Percentiles rank a stretch among this genome's conserved stretches.
phyloP scores from a whole-genome alignment of 139 green algal species.

The Tetradesmus obliquus region DNA sequence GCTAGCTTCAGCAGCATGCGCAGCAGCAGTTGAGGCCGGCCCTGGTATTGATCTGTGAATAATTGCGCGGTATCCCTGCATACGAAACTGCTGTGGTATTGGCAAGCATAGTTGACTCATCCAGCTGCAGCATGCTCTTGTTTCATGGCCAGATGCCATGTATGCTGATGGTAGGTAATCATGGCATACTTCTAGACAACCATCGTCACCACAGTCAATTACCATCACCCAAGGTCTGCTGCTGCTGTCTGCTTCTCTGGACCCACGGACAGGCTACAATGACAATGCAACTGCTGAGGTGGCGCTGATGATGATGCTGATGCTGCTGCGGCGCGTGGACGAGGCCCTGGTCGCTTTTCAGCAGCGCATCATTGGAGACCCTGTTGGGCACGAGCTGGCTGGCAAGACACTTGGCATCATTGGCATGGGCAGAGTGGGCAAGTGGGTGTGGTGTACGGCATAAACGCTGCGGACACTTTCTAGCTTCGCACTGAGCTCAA shows the following conservation, averaged over 20 bases:
- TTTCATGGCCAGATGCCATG: too few species aligned
- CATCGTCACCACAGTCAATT: too few species aligned
- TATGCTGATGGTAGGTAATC: too few species aligned
- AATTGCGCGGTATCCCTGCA: too few species aligned
- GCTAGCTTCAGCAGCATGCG: background rate
- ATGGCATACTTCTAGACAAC: too few species aligned
- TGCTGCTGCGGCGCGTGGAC: slow-evolving; percentile 59
- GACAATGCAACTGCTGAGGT: slow-evolving; percentile 39
- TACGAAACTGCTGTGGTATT: too few species aligned
- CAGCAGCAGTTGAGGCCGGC: background rate
- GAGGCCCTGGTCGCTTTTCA: slow-evolving; percentile 52
- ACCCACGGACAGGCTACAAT: slow-evolving; percentile 31
- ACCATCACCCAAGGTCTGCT: too few species aligned
- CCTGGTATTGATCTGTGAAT: too few species aligned
- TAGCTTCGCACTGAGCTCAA: too few species aligned
- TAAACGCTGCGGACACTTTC: too few species aligned
- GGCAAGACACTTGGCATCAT: slow-evolving; percentile 69
- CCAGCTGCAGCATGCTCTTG: too few species aligned
- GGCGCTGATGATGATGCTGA: slow-evolving; percentile 67
- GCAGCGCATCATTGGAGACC: slow-evolving; percentile 51
- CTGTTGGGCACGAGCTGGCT: slow-evolving; percentile 54
- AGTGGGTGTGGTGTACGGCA: background rate
- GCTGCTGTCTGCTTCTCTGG: background rate
- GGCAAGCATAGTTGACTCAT: too few species aligned
- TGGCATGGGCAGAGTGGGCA: slow-evolving; percentile 62